phyloP scores from a whole-genome alignment of 2,329 filamentous ascomycete genomes.

The Talaromyces sp. region DNA sequence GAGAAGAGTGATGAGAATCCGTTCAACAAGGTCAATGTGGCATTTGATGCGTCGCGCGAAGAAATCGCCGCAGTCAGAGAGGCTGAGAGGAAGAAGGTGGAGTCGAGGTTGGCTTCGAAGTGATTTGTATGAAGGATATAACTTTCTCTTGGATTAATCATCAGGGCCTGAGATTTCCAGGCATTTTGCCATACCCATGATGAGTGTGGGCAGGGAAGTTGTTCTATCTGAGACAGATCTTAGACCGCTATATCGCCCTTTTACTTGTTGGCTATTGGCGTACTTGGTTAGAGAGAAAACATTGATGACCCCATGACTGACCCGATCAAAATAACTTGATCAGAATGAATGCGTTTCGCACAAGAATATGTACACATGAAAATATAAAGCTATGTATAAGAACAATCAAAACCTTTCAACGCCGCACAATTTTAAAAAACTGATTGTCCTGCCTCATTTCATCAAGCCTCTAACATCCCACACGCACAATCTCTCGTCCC shows the following conservation, averaged over 20 bases:
- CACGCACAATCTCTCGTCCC: constrained; percentile 85
- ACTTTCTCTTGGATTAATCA: not conserved
- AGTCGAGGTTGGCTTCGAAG: constrained; percentile 53
- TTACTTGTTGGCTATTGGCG: not conserved
- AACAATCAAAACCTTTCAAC: not conserved
- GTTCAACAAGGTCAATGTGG: constrained; percentile 75
- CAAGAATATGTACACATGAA: not conserved
- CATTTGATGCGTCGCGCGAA: constrained; percentile 72
- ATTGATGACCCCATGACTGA: not conserved
- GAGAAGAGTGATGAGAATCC: constrained; percentile 93
- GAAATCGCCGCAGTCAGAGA: constrained; percentile 64
- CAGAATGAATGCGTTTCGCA: not conserved
- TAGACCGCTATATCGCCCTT: not conserved
- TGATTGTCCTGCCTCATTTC: constrained; percentile 18
- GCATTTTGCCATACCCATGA: not conserved
- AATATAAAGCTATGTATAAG: not conserved
- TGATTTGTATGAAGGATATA: constrained; percentile 9
- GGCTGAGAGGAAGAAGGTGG: constrained; percentile 66
- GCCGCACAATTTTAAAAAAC: not conserved
- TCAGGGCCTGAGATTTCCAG: not conserved
- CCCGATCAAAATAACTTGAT: not conserved
- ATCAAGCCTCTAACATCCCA: constrained; percentile 79
- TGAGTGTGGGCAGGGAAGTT: not conserved
- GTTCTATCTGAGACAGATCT: not conserved
- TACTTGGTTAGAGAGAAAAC: not conserved